Evolutionary conservation across 768 basidiomycete genomes (phyloP).

Genomic region (Amanita jacksonii): DNA sequence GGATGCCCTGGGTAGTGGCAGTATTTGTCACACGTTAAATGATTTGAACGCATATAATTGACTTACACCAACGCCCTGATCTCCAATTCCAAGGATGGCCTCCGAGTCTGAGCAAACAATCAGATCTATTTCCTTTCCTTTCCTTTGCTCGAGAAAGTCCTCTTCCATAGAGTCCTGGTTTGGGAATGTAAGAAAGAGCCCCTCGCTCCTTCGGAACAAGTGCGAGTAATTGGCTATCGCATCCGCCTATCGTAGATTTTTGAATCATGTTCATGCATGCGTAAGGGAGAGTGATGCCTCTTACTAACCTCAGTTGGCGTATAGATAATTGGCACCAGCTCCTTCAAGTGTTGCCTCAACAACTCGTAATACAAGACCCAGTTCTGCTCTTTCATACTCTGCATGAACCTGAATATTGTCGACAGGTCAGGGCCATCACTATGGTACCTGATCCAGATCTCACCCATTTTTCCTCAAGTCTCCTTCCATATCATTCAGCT

Average conservation of each 20-base stretch:
- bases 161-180: slow-evolving; percentile 63
- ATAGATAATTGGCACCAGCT: slow-evolving; percentile 66
- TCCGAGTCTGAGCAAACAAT: slow-evolving; percentile 82
- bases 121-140: slow-evolving; percentile 56
- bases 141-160: slow-evolving; percentile 61
- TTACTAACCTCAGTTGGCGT: slow-evolving; percentile 64
- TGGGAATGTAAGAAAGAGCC: slow-evolving; percentile 59
- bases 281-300: not conserved
- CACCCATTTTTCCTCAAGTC: slow-evolving; percentile 49
- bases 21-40: not conserved
- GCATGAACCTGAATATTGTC: slow-evolving; percentile 39
- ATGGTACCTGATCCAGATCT: not conserved
- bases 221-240: slow-evolving; percentile 82
- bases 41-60: not conserved
- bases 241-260: too few relatives aligned
- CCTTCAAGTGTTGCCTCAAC: slow-evolving; percentile 44
- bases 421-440: not conserved
- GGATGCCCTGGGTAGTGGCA: slow-evolving; percentile 30
- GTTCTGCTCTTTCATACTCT: slow-evolving; percentile 72
- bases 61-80: slow-evolving; percentile 58
- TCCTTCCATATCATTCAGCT: slow-evolving; percentile 30
- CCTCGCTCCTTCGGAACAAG: slow-evolving; percentile 71
- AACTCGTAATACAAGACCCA: slow-evolving; percentile 75
- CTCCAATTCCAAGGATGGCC: slow-evolving; percentile 68
- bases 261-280: slow-evolving; percentile 1